Evolutionary conservation across 176 grass and related monocot species (phyloP).

Genomic region (Aegilops tauschii): DNA sequence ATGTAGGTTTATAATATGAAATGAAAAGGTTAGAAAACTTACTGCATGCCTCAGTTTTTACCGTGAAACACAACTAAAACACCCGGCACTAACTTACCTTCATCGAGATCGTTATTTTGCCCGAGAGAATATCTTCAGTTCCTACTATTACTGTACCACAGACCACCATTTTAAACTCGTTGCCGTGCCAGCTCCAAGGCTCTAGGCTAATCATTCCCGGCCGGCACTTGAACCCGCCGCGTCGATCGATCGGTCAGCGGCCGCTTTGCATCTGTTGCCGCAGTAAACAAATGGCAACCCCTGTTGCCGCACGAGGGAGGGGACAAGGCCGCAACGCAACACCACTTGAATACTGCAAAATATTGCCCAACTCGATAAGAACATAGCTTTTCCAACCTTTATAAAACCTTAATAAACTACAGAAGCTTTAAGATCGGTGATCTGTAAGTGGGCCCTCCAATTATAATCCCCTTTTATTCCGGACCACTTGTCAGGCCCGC

Average conservation of each 20-base stretch:
- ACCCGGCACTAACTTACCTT: too few relatives aligned
- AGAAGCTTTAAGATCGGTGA: slow-evolving; percentile 20
- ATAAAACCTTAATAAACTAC: too few relatives aligned
- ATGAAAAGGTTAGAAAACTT: too few relatives aligned
- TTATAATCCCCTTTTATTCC: neutral
- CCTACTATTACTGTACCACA: neutral
- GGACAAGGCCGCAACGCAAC: neutral
- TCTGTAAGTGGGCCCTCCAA: neutral
- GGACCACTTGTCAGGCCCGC: neutral
- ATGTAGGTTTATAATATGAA: too few relatives aligned
- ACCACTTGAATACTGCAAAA: neutral
- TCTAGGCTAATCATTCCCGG: slow-evolving; percentile 36
- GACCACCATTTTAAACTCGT: neutral
- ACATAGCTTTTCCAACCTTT: neutral
- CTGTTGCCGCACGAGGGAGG: slow-evolving; percentile 29
- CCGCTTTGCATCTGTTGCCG: neutral
- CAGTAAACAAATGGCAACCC: slow-evolving; percentile 27
- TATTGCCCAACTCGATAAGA: neutral
- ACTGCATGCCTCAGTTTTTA: too few relatives aligned
- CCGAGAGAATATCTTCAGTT: too few relatives aligned
- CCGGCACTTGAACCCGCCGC: slow-evolving; percentile 31
- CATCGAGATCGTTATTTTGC: too few relatives aligned
- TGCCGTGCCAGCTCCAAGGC: neutral
- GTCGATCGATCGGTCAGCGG: slow-evolving; percentile 8
- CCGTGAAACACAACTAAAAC: too few relatives aligned